Percentiles rank a stretch among this genome's conserved stretches.
phyloP scores from a whole-genome alignment of 495 filamentous ascomycete genomes.

The Penicillium lividum region DNA sequence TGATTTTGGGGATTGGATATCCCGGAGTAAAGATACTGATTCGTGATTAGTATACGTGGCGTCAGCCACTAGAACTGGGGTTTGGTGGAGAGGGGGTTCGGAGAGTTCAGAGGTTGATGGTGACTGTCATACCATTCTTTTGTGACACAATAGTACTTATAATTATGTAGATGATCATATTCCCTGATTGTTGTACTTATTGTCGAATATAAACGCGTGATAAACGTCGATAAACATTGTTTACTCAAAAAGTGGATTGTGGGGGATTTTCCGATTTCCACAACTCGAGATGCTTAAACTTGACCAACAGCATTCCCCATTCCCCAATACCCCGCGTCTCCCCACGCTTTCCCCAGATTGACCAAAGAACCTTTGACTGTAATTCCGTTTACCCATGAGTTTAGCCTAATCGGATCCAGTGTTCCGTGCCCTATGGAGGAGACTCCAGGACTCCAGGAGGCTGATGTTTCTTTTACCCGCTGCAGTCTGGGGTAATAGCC shows the following conservation, averaged over 20 bases:
- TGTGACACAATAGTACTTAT: not conserved
- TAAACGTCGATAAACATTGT: no score
- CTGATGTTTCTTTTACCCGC: not conserved
- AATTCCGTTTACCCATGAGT: not conserved
- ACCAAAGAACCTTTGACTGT: not conserved
- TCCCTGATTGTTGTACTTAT: no score
- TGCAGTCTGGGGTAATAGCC: not conserved
- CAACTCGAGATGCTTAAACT: no score
- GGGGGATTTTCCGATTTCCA: not conserved
- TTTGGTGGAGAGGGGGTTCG: not conserved
- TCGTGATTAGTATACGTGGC: not conserved
- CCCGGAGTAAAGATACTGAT: not conserved
- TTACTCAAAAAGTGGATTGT: not conserved
- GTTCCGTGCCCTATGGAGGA: no score
- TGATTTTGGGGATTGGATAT: not conserved
- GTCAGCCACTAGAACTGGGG: not conserved
- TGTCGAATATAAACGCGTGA: no score
- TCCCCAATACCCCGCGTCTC: not conserved
- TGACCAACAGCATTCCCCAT: not conserved
- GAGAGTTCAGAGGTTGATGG: not conserved
- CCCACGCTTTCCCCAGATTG: slow-evolving; percentile 1
- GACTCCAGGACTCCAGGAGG: not conserved
- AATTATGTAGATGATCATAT: no score
- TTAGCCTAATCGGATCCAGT: not conserved
- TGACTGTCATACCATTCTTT: not conserved